Conservation (phyloP, 768 basidiomycete species). For the Nidularia pulvinata region DNA sequence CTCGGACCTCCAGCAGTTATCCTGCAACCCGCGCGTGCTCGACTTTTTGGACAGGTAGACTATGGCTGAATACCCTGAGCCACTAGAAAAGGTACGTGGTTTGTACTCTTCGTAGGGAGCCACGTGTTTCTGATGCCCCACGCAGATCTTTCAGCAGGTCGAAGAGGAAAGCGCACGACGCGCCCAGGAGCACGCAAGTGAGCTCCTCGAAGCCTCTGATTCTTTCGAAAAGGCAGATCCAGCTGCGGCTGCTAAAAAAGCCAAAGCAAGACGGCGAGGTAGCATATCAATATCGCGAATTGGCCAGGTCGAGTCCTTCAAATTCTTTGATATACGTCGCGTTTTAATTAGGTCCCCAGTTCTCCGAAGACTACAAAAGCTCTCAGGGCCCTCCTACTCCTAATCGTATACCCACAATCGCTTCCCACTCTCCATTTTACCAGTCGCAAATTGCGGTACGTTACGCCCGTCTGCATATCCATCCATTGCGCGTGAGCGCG, state of each 20-base stretch:
- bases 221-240: slow-evolving; percentile 7
- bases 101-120: not conserved
- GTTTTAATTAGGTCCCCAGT: slow-evolving; percentile 9
- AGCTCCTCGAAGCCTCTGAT: slow-evolving; percentile 7
- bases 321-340: not conserved
- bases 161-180: slow-evolving; percentile 57
- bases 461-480: slow-evolving; percentile 4
- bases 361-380: slow-evolving; percentile 15
- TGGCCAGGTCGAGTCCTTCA: slow-evolving; percentile 44
- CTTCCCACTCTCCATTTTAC: slow-evolving; percentile 46
- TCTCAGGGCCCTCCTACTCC: slow-evolving; percentile 25
- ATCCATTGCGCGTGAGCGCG: slow-evolving; percentile 2
- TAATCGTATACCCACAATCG: slow-evolving; percentile 32
- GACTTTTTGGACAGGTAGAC: too few species aligned
- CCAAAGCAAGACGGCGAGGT: slow-evolving; percentile 38
- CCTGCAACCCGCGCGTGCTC: too few species aligned
- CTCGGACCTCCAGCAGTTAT: too few species aligned
- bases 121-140: not conserved
- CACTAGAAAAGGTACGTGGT: slow-evolving; percentile 24
- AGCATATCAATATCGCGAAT: slow-evolving; percentile 62
- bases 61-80: slow-evolving; percentile 22
- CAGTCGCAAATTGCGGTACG: slow-evolving; percentile 41
- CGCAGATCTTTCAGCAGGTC: slow-evolving; percentile 57
- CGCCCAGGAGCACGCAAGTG: slow-evolving; percentile 29
- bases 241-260: slow-evolving; percentile 14